phyloP scores from a whole-genome alignment of 495 filamentous ascomycete species.

The Rusavskia elegans region DNA sequence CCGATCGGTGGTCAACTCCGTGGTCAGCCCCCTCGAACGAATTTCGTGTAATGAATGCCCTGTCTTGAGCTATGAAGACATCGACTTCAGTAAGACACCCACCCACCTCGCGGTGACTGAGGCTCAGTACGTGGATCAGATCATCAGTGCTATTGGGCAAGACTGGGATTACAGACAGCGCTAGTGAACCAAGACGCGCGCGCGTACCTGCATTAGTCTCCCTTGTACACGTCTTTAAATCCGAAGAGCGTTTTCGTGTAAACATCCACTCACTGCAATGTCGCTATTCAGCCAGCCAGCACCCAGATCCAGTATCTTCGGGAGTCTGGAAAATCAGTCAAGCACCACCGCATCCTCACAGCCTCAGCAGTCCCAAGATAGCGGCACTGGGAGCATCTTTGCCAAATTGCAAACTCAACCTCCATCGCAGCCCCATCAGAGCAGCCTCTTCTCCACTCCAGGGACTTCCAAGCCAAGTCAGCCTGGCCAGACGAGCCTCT shows the following conservation, averaged over 20 bases:
- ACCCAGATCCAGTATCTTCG: slow-evolving; percentile 6
- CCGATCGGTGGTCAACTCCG: too few relatives aligned
- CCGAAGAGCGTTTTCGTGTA: neutral
- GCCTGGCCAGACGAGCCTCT: neutral
- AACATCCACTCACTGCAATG: neutral
- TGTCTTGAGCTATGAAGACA: too few relatives aligned
- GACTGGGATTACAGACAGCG: neutral
- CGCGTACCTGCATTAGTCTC: neutral
- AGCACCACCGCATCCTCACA: neutral
- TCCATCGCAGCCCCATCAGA: neutral
- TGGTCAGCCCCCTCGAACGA: too few relatives aligned
- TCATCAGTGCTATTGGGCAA: too few relatives aligned
- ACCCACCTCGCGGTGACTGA: too few relatives aligned
- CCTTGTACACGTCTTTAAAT: neutral
- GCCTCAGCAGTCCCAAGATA: slow-evolving; percentile 1
- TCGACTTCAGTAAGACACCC: too few relatives aligned
- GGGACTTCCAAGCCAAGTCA: neutral
- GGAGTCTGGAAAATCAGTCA: slow-evolving; percentile 1
- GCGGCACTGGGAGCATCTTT: neutral
- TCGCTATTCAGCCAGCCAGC: slow-evolving; percentile 1
- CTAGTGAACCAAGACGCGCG: neutral
- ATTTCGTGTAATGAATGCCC: too few relatives aligned
- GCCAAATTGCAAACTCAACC: slow-evolving; percentile 2
- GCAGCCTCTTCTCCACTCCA: slow-evolving; percentile 4
- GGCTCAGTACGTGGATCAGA: too few relatives aligned